Conservation (phyloP, 2,329 filamentous ascomycete genomes). For the Xylariaceae sp. region DNA sequence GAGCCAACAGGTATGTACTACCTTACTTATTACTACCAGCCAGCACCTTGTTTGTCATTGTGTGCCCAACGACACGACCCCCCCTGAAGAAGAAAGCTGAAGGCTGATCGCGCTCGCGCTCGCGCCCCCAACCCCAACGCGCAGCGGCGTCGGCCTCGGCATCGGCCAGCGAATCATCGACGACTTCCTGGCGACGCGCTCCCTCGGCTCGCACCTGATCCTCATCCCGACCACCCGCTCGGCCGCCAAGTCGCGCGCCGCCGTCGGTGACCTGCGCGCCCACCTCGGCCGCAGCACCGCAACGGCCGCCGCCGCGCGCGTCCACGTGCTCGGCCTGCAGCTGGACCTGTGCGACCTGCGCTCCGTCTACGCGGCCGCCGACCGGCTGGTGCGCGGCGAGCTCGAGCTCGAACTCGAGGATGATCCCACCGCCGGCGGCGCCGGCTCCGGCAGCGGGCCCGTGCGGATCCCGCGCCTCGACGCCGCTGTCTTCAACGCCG, state of each 20-base stretch:
- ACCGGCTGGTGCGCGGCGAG: constrained; percentile 34
- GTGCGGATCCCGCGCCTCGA: constrained; percentile 65
- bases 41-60: too few species aligned
- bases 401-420: too few species aligned
- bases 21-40: too few species aligned
- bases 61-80: too few species aligned
- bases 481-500: constrained; percentile 76
- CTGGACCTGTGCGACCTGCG: constrained; percentile 54
- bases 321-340: constrained; percentile 52
- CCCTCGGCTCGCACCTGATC: constrained; percentile 61
- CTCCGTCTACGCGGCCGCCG: constrained; percentile 42
- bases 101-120: too few species aligned
- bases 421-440: constrained; percentile 31
- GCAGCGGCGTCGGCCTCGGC: constrained; percentile 80
- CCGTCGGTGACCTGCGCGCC: constrained; percentile 53
- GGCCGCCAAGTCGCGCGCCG: constrained; percentile 64
- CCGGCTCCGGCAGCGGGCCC: constrained; percentile 31
- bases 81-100: too few species aligned
- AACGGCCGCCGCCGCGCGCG: constrained; percentile 38
- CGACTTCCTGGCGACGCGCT: constrained; percentile 69
- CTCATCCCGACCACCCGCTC: constrained; percentile 81
- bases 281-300: constrained; percentile 46
- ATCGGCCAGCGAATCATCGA: constrained; percentile 81
- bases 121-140: too few species aligned
- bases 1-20: constrained; percentile 25